phyloP scores from a whole-genome alignment of 2,329 filamentous ascomycete genomes.

The Sclerotinia sclerotiorum region DNA sequence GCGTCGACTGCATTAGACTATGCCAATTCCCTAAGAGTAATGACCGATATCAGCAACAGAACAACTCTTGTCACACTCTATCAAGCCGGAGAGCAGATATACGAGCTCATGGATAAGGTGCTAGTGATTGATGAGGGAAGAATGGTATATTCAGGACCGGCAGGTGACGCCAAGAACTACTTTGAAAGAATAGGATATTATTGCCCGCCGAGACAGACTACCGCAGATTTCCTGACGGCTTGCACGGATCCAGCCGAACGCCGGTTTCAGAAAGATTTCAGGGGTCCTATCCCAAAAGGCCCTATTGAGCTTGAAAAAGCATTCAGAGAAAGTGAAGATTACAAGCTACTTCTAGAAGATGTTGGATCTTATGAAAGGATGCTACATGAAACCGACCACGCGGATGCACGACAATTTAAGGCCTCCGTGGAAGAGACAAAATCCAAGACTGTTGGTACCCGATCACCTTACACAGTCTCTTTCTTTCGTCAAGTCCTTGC shows the following conservation, averaged over 20 bases:
- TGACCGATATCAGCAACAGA: conserved; percentile 73
- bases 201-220: conserved; percentile 59
- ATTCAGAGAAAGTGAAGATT: conserved; percentile 63
- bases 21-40: conserved; percentile 65
- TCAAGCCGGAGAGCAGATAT: conserved; percentile 68
- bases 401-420: conserved; percentile 64
- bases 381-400: conserved; percentile 55
- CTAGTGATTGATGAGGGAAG: conserved; percentile 72
- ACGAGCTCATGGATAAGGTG: conserved; percentile 77
- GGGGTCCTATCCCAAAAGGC: conserved; percentile 60
- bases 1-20: conserved; percentile 78
- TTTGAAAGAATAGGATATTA: conserved; percentile 65
- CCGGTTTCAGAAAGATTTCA: conserved; percentile 60
- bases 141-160: conserved; percentile 64
- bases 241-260: conserved; percentile 73
- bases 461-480: conserved; percentile 74
- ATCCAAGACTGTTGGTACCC: conserved; percentile 65
- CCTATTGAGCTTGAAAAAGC: conserved; percentile 62
- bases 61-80: conserved; percentile 69
- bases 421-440: conserved; percentile 64
- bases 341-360: conserved; percentile 59
- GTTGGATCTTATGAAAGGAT: conserved; percentile 60
- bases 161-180: conserved; percentile 61
- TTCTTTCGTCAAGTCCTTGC: conserved; percentile 69
- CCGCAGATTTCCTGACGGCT: conserved; percentile 75